A percentile compares a stretch with the other conserved stretches of the same genome.
These are phyloP conservation scores for Simplicillium aogashimaense DNA, from an alignment of 2,329 filamentous ascomycete genomes.

Conservation along the genomic window DNA sequence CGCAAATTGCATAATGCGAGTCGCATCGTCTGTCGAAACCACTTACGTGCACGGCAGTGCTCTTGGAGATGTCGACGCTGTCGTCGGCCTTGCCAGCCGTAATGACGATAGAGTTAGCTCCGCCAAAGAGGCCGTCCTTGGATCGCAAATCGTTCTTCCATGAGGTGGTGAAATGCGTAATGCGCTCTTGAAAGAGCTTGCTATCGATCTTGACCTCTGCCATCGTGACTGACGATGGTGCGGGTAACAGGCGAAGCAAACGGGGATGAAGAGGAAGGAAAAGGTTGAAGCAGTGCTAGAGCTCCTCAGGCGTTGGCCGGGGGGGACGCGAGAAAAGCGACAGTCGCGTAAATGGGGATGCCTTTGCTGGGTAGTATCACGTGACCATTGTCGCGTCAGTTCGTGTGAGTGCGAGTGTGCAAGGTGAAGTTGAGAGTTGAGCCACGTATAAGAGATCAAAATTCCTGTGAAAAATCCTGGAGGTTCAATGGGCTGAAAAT, in stretches of 20 bases:
- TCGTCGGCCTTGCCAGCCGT: conserved; percentile 95
- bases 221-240: conserved; percentile 37
- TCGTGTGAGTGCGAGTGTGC: too few relatives aligned
- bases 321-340: conserved; percentile 29
- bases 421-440: too few relatives aligned
- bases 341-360: conserved; percentile 29
- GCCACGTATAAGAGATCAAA: too few relatives aligned
- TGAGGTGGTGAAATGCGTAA: conserved; percentile 74
- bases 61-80: conserved; percentile 80
- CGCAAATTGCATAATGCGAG: too few relatives aligned
- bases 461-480: too few relatives aligned
- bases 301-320: background rate
- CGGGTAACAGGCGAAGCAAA: conserved; percentile 10
- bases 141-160: conserved; percentile 96
- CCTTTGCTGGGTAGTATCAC: too few relatives aligned
- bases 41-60: conserved; percentile 87
- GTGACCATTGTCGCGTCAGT: too few relatives aligned
- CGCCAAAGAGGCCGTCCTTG: conserved; percentile 75
- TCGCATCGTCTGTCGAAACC: background rate
- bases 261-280: conserved; percentile 13
- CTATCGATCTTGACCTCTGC: conserved; percentile 92
- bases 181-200: conserved; percentile 85
- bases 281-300: conserved; percentile 13
- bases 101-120: conserved; percentile 76
- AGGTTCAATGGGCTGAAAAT: too few relatives aligned